phyloP scores from a whole-genome alignment of 352 stramenopile genomes.

The Ochromonadaceae sp. region DNA sequence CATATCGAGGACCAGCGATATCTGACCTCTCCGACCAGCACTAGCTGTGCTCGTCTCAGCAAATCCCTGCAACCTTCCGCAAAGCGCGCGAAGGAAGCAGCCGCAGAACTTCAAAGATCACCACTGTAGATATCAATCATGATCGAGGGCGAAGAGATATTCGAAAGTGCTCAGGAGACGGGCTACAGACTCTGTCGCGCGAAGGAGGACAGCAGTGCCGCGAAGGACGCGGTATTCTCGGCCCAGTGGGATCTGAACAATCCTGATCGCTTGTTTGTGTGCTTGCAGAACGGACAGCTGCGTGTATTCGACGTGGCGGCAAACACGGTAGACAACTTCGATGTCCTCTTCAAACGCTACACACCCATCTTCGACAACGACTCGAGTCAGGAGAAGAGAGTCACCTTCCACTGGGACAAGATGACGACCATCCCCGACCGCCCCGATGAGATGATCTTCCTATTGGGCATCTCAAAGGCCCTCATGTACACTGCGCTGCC shows the following conservation, averaged over 20 bases:
- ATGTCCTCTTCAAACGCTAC: not conserved
- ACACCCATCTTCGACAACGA: not conserved
- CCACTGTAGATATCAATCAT: too few species aligned
- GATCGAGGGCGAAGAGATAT: constrained; percentile 9
- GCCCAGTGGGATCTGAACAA: not conserved
- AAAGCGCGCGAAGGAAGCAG: too few species aligned
- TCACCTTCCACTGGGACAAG: constrained; percentile 9
- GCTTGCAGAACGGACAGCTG: not conserved
- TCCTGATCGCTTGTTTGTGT: not conserved
- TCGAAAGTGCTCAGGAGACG: constrained; percentile 1
- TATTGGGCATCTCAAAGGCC: constrained; percentile 1
- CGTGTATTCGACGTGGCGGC: not conserved
- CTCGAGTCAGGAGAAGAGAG: not conserved
- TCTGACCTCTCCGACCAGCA: too few species aligned
- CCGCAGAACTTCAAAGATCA: too few species aligned
- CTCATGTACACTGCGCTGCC: constrained; percentile 5
- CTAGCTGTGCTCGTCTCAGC: too few species aligned
- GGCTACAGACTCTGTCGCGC: constrained; percentile 8
- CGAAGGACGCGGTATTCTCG: not conserved
- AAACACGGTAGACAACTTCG: not conserved
- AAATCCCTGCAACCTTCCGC: too few species aligned
- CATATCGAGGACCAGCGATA: too few species aligned
- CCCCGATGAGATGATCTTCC: constrained; percentile 5
- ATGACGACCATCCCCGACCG: not conserved
- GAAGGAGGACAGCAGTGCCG: not conserved